These are phyloP conservation scores for Leptomonas pyrrhocoris DNA, from an alignment of 208 protist genomes.

Conservation along the genomic window DNA sequence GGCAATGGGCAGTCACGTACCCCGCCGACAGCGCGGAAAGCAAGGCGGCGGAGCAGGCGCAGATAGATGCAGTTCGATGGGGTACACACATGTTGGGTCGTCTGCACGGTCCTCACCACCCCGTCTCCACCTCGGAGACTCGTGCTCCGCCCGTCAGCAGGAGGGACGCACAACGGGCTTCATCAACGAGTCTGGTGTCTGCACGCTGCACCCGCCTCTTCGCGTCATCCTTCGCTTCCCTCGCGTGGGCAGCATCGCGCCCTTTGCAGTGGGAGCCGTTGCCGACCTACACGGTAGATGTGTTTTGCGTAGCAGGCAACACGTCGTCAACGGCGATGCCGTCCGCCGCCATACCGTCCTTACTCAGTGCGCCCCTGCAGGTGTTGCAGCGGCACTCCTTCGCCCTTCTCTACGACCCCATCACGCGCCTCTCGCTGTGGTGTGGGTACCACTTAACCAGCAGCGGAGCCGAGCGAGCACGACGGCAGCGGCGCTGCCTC, in stretches of 20 bases:
- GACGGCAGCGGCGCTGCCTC: conserved; percentile 28
- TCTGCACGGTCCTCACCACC: background rate
- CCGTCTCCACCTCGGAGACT: background rate
- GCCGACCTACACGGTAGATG: conserved; percentile 8
- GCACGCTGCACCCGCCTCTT: background rate
- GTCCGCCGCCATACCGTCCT: background rate
- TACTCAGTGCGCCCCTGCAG: conserved; percentile 12
- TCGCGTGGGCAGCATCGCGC: background rate
- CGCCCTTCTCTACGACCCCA: conserved; percentile 50
- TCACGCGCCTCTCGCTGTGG: conserved; percentile 44
- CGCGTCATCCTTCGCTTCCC: background rate
- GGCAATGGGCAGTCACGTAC: background rate
- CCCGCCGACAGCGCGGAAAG: background rate
- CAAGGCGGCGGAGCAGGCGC: background rate
- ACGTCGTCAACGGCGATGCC: background rate
- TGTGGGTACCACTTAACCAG: conserved; percentile 54
- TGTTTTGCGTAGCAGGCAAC: background rate
- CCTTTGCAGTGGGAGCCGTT: conserved; percentile 8
- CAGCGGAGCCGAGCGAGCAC: conserved; percentile 22
- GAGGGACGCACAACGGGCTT: too few relatives aligned
- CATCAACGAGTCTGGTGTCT: background rate
- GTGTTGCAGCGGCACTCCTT: conserved; percentile 48
- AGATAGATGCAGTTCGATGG: conserved; percentile 6
- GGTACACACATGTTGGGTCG: conserved; percentile 17
- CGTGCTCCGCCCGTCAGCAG: too few relatives aligned